These are phyloP conservation scores for Aspergillus sp. DNA, from an alignment of 2,329 filamentous ascomycete species.

Conservation along the genomic window DNA sequence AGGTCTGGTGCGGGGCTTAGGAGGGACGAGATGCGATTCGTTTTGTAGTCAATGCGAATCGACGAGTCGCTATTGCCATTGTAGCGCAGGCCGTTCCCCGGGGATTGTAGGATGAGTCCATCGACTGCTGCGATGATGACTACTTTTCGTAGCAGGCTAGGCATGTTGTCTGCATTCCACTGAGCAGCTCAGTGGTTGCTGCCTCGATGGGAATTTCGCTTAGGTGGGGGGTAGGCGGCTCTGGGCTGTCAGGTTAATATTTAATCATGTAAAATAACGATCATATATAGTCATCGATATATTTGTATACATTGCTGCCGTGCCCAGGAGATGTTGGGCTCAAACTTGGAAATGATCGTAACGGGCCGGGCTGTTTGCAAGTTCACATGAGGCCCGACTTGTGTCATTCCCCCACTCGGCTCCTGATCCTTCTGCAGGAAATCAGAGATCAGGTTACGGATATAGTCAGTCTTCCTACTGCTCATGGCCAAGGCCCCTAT, in stretches of 20 bases:
- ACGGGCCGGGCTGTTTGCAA: background rate
- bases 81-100: constrained; percentile 49
- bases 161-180: constrained; percentile 55
- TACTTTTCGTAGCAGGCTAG: constrained; percentile 74
- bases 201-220: constrained; percentile 3
- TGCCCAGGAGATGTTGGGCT: background rate
- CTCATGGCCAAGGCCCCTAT: background rate
- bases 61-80: constrained; percentile 57
- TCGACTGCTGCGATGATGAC: constrained; percentile 78
- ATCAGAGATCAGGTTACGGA: background rate
- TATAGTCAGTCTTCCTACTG: background rate
- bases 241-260: background rate
- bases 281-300: background rate
- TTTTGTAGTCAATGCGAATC: constrained; percentile 70
- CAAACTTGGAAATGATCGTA: background rate
- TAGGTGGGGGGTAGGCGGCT: constrained; percentile 5
- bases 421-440: constrained; percentile 7
- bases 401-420: constrained; percentile 8
- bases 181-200: background rate
- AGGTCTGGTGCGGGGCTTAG: constrained; percentile 32
- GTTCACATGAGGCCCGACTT: constrained; percentile 11
- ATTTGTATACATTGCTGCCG: constrained; percentile 1
- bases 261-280: background rate
- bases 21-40: constrained; percentile 52
- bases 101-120: constrained; percentile 76